Conservation (phyloP, 441 rosid species). For the Erodium chrysanthum region DNA sequence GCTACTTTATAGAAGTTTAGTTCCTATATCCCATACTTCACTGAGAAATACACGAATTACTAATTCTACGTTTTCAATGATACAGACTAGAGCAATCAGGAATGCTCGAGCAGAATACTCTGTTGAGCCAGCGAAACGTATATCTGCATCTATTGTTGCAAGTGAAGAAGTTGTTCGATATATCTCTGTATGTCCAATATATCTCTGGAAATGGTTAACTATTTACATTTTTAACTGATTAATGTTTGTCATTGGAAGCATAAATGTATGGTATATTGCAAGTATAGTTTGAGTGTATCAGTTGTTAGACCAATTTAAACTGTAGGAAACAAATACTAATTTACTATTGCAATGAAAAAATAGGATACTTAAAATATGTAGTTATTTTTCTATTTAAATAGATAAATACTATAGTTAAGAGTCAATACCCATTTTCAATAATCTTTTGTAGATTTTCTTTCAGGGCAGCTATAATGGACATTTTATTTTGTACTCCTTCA, state of each 20-base stretch:
- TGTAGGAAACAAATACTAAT: not conserved
- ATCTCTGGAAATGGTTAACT: not conserved
- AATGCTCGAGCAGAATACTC: conserved; percentile 93
- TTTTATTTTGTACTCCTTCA: not conserved
- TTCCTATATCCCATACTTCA: not conserved
- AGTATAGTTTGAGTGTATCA: too few relatives aligned
- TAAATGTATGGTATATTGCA: not conserved
- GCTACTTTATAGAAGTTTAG: not conserved
- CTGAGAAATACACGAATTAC: not conserved
- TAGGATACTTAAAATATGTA: not conserved
- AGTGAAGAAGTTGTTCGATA: conserved; percentile 68
- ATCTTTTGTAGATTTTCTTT: not conserved
- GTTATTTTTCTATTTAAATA: not conserved
- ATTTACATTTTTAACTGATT: not conserved
- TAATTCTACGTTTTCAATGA: conserved; percentile 15
- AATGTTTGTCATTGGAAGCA: not conserved
- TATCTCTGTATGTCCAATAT: conserved; percentile 53
- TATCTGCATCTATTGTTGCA: conserved; percentile 86
- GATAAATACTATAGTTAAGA: not conserved
- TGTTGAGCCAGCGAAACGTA: conserved; percentile 86
- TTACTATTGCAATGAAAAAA: not conserved
- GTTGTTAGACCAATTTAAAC: not conserved
- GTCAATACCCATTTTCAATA: not conserved
- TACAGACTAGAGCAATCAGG: conserved; percentile 76
- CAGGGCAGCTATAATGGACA: not conserved